A percentile compares a stretch with the other conserved stretches of the same genome.
Evolutionary conservation across 306 rosid species (phyloP).

Genomic region (Cucurbita maxima): DNA sequence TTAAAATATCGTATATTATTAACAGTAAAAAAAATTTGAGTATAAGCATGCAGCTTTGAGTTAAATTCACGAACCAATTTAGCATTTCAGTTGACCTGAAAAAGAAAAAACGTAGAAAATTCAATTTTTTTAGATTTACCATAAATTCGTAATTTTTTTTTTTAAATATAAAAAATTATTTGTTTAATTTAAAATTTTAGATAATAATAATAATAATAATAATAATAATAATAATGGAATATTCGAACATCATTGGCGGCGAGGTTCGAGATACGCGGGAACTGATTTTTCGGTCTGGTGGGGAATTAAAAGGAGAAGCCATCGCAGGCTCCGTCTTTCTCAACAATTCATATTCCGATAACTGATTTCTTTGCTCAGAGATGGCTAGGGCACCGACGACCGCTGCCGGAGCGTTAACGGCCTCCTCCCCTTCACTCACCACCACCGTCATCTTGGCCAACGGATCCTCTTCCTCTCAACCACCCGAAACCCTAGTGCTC

Average conservation of each 20-base stretch:
- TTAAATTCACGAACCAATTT: no score
- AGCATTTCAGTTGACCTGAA: no score
- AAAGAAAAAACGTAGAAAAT: no score
- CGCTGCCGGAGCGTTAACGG: slow-evolving; percentile 4
- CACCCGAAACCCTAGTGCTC: slow-evolving; percentile 40
- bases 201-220: no score
- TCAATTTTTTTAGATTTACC: no score
- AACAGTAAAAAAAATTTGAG: no score
- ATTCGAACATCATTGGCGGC: not conserved
- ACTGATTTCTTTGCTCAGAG: not conserved
- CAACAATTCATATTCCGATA: not conserved
- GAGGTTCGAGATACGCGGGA: not conserved
- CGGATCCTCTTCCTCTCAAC: slow-evolving; percentile 30
- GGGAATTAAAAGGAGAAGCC: not conserved
- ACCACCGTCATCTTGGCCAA: slow-evolving; percentile 38
- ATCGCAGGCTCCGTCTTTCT: not conserved
- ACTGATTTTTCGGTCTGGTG: not conserved
- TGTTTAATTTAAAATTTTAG: no score
- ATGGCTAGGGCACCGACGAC: slow-evolving; percentile 6
- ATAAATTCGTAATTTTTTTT: no score
- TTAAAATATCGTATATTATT: no score
- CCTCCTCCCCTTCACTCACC: slow-evolving; percentile 13
- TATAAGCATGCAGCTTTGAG: no score
- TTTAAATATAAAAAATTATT: no score
- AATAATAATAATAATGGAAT: not conserved